A percentile compares a stretch with the other conserved stretches of the same genome.
Evolutionary conservation across 2,329 filamentous ascomycete species (phyloP).

Genomic region (Capronia epimyces): DNA sequence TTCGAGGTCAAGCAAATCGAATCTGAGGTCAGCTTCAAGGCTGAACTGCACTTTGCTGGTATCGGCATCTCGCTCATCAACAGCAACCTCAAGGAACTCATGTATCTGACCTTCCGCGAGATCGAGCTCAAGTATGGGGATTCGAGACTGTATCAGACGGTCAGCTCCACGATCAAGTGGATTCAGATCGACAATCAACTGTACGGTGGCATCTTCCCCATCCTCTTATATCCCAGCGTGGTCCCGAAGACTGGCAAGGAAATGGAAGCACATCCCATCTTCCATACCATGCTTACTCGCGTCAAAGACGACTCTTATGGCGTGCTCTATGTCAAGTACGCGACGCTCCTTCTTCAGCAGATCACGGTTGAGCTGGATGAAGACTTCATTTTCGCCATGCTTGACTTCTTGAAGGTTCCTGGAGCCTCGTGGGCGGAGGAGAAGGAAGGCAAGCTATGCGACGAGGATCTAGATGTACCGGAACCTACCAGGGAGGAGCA

Average conservation of each 20-base stretch:
- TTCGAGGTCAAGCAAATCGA: constrained; percentile 95
- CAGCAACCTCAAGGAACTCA: constrained; percentile 80
- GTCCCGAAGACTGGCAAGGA: constrained; percentile 96
- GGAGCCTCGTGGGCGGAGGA: constrained; percentile 82
- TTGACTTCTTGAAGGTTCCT: constrained; percentile 91
- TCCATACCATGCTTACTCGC: constrained; percentile 83
- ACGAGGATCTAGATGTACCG: constrained; percentile 83
- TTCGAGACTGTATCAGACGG: constrained; percentile 86
- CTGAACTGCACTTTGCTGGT: constrained; percentile 80
- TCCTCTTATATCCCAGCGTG: constrained; percentile 93
- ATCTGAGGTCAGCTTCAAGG: constrained; percentile 80
- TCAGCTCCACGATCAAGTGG: constrained; percentile 92
- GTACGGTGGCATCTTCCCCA: constrained; percentile 96
- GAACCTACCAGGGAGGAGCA: constrained; percentile 79
- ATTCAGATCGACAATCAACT: constrained; percentile 98
- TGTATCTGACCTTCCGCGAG: constrained; percentile 88
- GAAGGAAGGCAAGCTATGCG: constrained; percentile 78
- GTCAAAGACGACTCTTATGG: constrained; percentile 99
- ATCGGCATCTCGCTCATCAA: constrained; percentile 93
- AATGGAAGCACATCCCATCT: constrained; percentile 90
- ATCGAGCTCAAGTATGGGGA: constrained; percentile 88
- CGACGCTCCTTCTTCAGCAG: constrained; percentile 85
- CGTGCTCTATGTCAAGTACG: constrained; percentile 97
- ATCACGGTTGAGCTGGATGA: constrained; percentile 98
- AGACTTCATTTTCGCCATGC: constrained; percentile 91